Evolutionary conservation across 352 stramenopile genomes (phyloP), one percentile per base, ranked within the genome.

Genomic region (Elongisporangium senticosum): DNA sequence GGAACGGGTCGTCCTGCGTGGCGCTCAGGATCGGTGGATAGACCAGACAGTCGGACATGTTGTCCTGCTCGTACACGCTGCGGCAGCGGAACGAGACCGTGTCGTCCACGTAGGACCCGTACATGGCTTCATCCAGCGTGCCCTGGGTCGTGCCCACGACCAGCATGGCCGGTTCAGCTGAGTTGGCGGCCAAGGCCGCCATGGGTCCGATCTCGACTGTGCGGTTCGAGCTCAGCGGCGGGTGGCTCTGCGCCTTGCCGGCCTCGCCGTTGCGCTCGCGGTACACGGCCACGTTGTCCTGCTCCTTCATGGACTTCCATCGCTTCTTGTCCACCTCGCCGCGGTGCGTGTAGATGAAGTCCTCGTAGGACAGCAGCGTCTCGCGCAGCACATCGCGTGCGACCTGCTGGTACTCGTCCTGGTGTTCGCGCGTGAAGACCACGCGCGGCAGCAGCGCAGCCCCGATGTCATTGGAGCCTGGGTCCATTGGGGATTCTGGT

Each of bases 11-110:
- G 15, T 69, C 57, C 47, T 73, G 56, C 11, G 49, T 84, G n/a
- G 72, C 74, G 23, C 58, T 68, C 19, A 63, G 71, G 49, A 80
- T 76, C 66, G 57, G 70, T 74, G 54, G 58, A 19, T 84, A 60
- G 11, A 83, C 68, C 14, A 82, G 72, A 48, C 64, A 75, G 52
- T 82, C 75, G 59, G 83, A 80, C 51, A 86, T 77, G 22, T 71
- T 58, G 52, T 86, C 75, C 13, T 77, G 63, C n/a, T 75, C 50
- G 65, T 74, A 81, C 17, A 60, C 24, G 15, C 62, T 70, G 10
- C 67, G 74, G 7, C 53, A 39, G 2, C 65, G 69, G 20, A 84
- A 55, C 21, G 72, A 73, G 5, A 58, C 39, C 28, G 70, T 75
- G 63, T 85, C 73, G 47, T 75, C 64, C 22, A 70, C 70, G 23